These are phyloP conservation scores for Epichloe gansuensis DNA, from an alignment of 2,329 filamentous ascomycete genomes.

Conservation along the genomic window DNA sequence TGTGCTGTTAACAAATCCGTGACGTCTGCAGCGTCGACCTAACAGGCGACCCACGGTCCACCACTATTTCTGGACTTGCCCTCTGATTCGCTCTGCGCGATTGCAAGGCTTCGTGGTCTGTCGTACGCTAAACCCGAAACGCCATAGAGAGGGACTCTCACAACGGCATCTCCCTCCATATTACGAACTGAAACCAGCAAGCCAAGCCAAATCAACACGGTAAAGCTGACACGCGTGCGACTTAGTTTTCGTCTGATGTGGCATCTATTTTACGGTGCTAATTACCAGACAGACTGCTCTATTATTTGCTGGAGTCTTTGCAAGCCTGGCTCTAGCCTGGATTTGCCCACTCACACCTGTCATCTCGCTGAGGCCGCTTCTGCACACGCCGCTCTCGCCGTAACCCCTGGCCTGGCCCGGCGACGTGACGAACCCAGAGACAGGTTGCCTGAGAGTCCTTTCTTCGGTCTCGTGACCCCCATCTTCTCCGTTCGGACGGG, in stretches of 20 bases:
- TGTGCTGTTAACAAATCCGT: neutral
- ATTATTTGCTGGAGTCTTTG: neutral
- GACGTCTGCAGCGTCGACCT: neutral
- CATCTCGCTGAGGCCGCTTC: neutral
- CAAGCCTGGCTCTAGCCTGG: slow-evolving; percentile 3
- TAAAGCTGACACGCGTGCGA: slow-evolving; percentile 2
- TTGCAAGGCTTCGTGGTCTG: neutral
- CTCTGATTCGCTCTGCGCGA: neutral
- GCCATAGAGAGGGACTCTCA: neutral
- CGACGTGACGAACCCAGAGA: neutral
- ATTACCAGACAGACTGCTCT: neutral
- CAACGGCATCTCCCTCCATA: neutral
- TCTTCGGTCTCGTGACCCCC: slow-evolving; percentile 7
- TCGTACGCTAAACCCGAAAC: neutral
- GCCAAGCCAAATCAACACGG: neutral
- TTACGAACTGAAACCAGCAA: neutral
- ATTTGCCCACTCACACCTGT: slow-evolving; percentile 6
- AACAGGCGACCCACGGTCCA: neutral
- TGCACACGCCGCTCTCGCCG: neutral
- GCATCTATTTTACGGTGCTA: neutral
- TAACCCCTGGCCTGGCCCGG: slow-evolving; percentile 1
- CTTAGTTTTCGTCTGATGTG: neutral
- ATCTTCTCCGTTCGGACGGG: slow-evolving; percentile 5
- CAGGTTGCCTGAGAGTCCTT: neutral
- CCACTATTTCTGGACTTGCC: neutral